These are phyloP conservation scores for Babesia ovata DNA, from an alignment of 169 alveolate genomes.

Conservation along the genomic window DNA sequence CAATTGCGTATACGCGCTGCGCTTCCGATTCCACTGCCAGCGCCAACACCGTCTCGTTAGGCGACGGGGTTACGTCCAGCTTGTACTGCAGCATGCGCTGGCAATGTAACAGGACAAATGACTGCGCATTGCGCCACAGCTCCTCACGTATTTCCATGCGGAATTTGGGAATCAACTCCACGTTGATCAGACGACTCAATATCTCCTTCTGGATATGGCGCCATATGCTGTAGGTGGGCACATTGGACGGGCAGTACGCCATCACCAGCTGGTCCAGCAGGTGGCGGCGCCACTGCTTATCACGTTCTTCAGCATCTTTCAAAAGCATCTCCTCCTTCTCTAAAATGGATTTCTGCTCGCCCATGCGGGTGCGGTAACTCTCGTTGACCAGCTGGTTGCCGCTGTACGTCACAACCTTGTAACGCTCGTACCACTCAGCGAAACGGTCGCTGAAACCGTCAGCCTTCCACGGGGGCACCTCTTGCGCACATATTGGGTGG, in stretches of 20 bases:
- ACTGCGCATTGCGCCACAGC: slow-evolving; percentile 48
- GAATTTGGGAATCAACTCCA: slow-evolving; percentile 57
- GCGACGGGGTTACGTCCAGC: slow-evolving; percentile 51
- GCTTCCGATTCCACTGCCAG: slow-evolving; percentile 23
- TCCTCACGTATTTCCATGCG: slow-evolving; percentile 58
- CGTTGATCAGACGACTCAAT: slow-evolving; percentile 40
- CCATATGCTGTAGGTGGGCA: slow-evolving; percentile 50
- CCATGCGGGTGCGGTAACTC: slow-evolving; percentile 44
- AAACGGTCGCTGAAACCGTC: slow-evolving; percentile 71
- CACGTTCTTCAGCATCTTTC: slow-evolving; percentile 63
- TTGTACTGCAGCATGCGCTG: slow-evolving; percentile 57
- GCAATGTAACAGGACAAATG: slow-evolving; percentile 46
- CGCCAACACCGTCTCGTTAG: slow-evolving; percentile 25
- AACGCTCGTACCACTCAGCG: slow-evolving; percentile 65
- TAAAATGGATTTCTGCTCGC: slow-evolving; percentile 51
- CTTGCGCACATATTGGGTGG: slow-evolving; percentile 74
- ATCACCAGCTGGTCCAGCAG: slow-evolving; percentile 62
- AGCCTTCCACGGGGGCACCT: slow-evolving; percentile 66
- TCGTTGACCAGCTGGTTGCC: slow-evolving; percentile 46
- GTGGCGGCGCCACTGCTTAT: slow-evolving; percentile 69
- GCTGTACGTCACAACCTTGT: slow-evolving; percentile 40
- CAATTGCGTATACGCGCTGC: slow-evolving; percentile 28
- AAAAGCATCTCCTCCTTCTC: slow-evolving; percentile 65
- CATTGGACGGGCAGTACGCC: slow-evolving; percentile 48
- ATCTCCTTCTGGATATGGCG: slow-evolving; percentile 36